Evolutionary conservation across 2,329 filamentous ascomycete species (phyloP).

Genomic region (Penicillium concentricum): DNA sequence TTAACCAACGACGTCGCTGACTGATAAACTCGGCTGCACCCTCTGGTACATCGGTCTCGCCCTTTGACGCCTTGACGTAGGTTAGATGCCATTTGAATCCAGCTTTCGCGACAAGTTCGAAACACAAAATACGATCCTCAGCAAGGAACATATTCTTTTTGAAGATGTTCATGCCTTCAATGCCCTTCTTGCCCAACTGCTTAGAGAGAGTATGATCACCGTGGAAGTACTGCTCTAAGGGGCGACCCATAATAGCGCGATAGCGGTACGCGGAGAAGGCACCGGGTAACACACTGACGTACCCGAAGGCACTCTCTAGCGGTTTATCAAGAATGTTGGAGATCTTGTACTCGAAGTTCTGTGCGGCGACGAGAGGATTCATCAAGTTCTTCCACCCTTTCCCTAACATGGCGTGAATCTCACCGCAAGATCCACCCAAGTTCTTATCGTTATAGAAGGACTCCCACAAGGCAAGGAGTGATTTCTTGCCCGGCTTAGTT

Average conservation of each 20-base stretch:
- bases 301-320: conserved; percentile 90
- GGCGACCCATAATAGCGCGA: conserved; percentile 93
- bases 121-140: conserved; percentile 98
- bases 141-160: conserved; percentile 99
- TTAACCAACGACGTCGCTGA: conserved; percentile 95
- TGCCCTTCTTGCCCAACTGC: conserved; percentile 94
- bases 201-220: conserved; percentile 95
- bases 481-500: conserved; percentile 90
- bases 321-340: conserved; percentile 98
- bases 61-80: conserved; percentile 97
- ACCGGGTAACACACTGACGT: conserved; percentile 93
- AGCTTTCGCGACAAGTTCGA: conserved; percentile 95
- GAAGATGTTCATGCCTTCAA: conserved; percentile 99
- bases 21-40: conserved; percentile 93
- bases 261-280: conserved; percentile 97
- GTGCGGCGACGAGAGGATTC: conserved; percentile 88
- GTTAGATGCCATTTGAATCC: conserved; percentile 98
- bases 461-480: conserved; percentile 89
- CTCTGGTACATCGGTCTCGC: conserved; percentile 97
- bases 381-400: conserved; percentile 83
- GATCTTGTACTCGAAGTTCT: conserved; percentile 99
- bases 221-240: conserved; percentile 97
- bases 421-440: conserved; percentile 92
- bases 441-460: conserved; percentile 99
- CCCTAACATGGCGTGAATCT: conserved; percentile 96